These are phyloP conservation scores for Psilocybe cubensis DNA, from an alignment of 768 basidiomycete genomes.

Conservation along the genomic window DNA sequence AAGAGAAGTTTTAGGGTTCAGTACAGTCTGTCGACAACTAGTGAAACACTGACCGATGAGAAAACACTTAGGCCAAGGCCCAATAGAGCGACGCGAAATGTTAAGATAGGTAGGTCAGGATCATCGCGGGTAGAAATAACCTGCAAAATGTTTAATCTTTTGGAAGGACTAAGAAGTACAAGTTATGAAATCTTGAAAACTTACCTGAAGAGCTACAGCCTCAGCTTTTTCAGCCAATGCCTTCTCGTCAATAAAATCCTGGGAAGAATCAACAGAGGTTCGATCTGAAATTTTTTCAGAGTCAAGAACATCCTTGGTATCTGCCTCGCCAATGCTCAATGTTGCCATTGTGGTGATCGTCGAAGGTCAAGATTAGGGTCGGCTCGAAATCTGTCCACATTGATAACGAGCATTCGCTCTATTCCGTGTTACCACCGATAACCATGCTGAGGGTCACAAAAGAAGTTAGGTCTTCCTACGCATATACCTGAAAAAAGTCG, in stretches of 20 bases:
- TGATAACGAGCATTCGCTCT: not conserved
- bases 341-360: not conserved
- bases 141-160: constrained; percentile 22
- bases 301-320: not conserved
- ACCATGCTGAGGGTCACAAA: constrained; percentile 3
- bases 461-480: constrained; percentile 2
- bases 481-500: constrained; percentile 3
- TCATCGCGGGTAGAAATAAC: constrained; percentile 54
- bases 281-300: constrained; percentile 14
- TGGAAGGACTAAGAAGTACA: not conserved
- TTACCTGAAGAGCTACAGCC: constrained; percentile 46
- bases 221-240: constrained; percentile 42
- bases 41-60: constrained; percentile 34
- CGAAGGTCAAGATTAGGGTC: not conserved
- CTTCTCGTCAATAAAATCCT: constrained; percentile 20
- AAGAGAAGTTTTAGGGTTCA: not conserved
- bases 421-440: constrained; percentile 3
- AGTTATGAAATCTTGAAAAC: not conserved
- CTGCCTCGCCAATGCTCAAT: not conserved
- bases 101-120: constrained; percentile 46
- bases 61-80: constrained; percentile 54
- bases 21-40: not conserved
- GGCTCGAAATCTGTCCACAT: not conserved
- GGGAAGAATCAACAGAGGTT: constrained; percentile 7
- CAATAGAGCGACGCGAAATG: constrained; percentile 51